phyloP scores from a whole-genome alignment of 169 alveolate genomes.

The Eimeria tenella region DNA sequence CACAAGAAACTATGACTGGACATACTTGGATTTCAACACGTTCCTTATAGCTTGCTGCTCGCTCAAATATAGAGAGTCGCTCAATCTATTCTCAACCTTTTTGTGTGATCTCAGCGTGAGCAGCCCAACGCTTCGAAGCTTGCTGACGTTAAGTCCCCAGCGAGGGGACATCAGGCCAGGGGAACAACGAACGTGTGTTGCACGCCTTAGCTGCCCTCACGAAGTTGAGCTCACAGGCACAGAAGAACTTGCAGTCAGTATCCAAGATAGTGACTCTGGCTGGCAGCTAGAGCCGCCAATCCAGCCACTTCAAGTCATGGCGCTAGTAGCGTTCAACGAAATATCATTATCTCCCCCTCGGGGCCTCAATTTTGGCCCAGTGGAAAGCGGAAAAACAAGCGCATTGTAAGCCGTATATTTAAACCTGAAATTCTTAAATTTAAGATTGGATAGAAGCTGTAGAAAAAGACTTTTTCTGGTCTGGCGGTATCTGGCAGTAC shows the following conservation, averaged over 20 bases:
- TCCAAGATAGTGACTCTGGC: conserved; percentile 91
- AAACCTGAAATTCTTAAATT: too few species aligned
- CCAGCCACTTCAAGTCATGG: conserved; percentile 84
- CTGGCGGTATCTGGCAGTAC: too few species aligned
- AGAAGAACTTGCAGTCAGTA: conserved; percentile 88
- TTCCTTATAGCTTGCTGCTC: too few species aligned
- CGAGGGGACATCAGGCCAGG: conserved; percentile 87
- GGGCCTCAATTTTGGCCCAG: conserved; percentile 95
- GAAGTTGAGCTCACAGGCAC: conserved; percentile 89
- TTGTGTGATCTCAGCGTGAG: conserved; percentile 32
- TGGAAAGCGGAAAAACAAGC: conserved; percentile 91
- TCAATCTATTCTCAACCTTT: not conserved
- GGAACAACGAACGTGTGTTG: conserved; percentile 61
- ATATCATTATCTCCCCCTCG: conserved; percentile 93
- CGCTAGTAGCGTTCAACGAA: conserved; percentile 92
- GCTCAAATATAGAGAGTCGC: too few species aligned
- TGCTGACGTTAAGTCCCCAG: conserved; percentile 90
- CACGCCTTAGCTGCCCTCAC: conserved; percentile 72
- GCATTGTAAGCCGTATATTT: conserved; percentile 33
- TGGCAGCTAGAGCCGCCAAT: conserved; percentile 89
- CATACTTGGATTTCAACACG: too few species aligned
- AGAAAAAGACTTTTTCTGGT: too few species aligned
- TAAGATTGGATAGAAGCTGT: too few species aligned
- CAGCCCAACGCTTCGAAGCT: conserved; percentile 27
- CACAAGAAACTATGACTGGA: too few species aligned